A percentile compares a stretch with the other conserved stretches of the same genome.
These are phyloP conservation scores for Hygrocybe coccinea DNA, from an alignment of 768 basidiomycete species.

Conservation along the genomic window DNA sequence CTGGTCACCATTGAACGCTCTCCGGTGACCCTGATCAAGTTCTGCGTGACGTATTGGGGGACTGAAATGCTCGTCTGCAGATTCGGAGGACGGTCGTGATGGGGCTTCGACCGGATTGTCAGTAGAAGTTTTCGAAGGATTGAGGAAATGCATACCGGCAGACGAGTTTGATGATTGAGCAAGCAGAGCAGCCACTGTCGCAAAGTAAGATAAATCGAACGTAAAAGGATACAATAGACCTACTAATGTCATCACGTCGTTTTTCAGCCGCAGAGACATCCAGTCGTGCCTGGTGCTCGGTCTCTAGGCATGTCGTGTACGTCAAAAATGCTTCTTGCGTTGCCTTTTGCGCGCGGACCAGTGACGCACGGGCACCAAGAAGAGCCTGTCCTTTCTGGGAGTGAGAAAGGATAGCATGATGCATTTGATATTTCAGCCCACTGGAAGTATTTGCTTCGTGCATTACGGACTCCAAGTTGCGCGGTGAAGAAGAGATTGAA, in stretches of 20 bases:
- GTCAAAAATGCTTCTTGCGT: slow-evolving; percentile 67
- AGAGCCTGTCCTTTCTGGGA: slow-evolving; percentile 51
- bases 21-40: slow-evolving; percentile 32
- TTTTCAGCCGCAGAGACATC: slow-evolving; percentile 62
- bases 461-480: slow-evolving; percentile 47
- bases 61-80: slow-evolving; percentile 44
- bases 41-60: slow-evolving; percentile 43
- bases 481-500: slow-evolving; percentile 49
- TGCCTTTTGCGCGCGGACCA: slow-evolving; percentile 64
- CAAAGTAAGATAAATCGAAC: slow-evolving; percentile 14
- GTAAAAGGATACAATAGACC: slow-evolving; percentile 17
- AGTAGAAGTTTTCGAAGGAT: slow-evolving; percentile 1
- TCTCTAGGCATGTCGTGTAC: slow-evolving; percentile 65
- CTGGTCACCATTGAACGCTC: slow-evolving; percentile 2
- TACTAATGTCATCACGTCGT: slow-evolving; percentile 63
- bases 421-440: slow-evolving; percentile 30
- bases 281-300: slow-evolving; percentile 61
- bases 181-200: slow-evolving; percentile 42
- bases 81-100: slow-evolving; percentile 51
- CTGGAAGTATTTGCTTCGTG: slow-evolving; percentile 59
- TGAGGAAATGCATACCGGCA: slow-evolving; percentile 20
- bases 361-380: slow-evolving; percentile 53
- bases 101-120: slow-evolving; percentile 32
- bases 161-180: slow-evolving; percentile 44
- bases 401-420: slow-evolving; percentile 13